Conservation (phyloP, 768 basidiomycete genomes). For the Podaxis sp. region DNA sequence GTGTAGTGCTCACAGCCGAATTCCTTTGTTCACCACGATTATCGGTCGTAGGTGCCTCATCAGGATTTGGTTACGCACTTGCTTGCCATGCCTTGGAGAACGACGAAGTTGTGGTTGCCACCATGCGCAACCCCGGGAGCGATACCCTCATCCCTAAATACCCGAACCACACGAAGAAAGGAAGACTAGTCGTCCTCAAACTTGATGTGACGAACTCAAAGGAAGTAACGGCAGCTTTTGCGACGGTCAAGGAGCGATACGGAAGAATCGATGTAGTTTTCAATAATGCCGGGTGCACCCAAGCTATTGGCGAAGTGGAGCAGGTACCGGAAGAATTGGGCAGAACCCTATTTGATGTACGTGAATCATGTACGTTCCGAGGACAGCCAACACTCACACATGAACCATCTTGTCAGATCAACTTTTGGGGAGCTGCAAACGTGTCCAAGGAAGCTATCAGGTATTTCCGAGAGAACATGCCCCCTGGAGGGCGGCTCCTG, state of each 20-base stretch:
- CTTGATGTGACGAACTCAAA: constrained; percentile 35
- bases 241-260: constrained; percentile 28
- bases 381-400: background rate
- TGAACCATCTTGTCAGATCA: constrained; percentile 10
- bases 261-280: constrained; percentile 32
- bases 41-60: constrained; percentile 16
- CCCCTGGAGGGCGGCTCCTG: constrained; percentile 38
- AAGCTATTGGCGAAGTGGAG: constrained; percentile 37
- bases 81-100: constrained; percentile 32
- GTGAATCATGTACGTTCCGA: background rate
- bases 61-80: constrained; percentile 41
- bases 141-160: constrained; percentile 29
- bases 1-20: background rate
- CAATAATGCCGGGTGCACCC: constrained; percentile 39
- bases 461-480: constrained; percentile 39
- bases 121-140: constrained; percentile 32
- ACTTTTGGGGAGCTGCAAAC: constrained; percentile 36
- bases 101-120: constrained; percentile 42
- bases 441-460: constrained; percentile 31
- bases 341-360: constrained; percentile 38
- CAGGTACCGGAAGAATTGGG: constrained; percentile 33
- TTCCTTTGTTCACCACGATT: background rate
- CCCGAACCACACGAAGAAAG: constrained; percentile 13
- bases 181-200: constrained; percentile 32
- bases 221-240: constrained; percentile 33